phyloP scores from a whole-genome alignment of 352 stramenopile species.

The Peronospora destructor region DNA sequence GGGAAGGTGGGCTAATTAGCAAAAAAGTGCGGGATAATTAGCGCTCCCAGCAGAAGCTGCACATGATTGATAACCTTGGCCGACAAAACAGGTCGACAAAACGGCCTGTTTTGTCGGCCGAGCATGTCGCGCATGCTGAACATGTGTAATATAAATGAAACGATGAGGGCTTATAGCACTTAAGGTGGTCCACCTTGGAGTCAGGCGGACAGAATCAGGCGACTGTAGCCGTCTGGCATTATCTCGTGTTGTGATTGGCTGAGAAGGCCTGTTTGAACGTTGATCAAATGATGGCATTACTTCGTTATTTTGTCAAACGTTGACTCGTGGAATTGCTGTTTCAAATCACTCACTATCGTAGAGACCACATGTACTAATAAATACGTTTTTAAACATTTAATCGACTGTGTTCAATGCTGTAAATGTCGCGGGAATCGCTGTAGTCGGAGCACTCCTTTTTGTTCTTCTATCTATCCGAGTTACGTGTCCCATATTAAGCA shows the following conservation, averaged over 20 bases:
- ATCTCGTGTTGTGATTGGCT: constrained; percentile 1
- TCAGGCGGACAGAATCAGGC: constrained; percentile 7
- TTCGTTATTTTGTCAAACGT: background rate
- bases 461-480: background rate
- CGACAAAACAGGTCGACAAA: too few relatives aligned
- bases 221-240: constrained; percentile 6
- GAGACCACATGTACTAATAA: background rate
- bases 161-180: background rate
- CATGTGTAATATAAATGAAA: background rate
- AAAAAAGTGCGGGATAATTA: too few relatives aligned
- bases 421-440: background rate
- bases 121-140: background rate
- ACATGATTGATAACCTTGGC: too few relatives aligned
- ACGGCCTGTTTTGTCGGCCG: background rate
- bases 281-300: background rate
- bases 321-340: background rate
- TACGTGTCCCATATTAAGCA: background rate
- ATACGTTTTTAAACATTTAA: background rate
- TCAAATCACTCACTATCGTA: background rate
- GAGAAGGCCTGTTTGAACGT: background rate
- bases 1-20: too few relatives aligned
- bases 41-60: too few relatives aligned
- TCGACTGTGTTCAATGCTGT: background rate
- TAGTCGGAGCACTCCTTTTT: background rate
- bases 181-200: constrained; percentile 1